Base-by-base conservation (phyloP, 306 rosid species). In the Cucurbita maxima region DNA sequence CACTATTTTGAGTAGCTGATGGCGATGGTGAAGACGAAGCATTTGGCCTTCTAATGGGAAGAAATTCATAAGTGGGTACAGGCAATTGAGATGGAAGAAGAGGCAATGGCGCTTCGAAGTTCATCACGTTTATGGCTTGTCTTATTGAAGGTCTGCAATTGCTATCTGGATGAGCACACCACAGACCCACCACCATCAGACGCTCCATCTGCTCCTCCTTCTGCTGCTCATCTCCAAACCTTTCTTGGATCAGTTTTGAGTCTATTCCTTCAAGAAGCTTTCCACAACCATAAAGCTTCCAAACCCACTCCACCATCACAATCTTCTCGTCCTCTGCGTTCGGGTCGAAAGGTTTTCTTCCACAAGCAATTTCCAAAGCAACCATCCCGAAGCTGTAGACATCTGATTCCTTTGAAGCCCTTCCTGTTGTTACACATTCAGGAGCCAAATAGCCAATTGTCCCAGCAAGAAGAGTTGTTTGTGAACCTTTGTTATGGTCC, bases 331-430 rank as follows among this genome's bases (percentile, higher is more conserved):
- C 83, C 2, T 19, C 41, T 9, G 5, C 70, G 0, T 59, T 14
- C 0, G 22, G 50, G 12, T 77, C 30, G 1, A 77, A 58, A 16
- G 81, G 59, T 74, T 67, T 82, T 79, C 82, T 85, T 30, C 92
- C 88, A 50, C 83, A 71, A 0, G 85, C 85, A 36, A 86, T 79
- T 68, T 86, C 92, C 73, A 85, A 76, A 15, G 79, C 64, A 5
- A 87, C 85, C 6, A 87, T 51, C 0, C 92, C 87, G 16, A 87
- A 87, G 40, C 84, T 78, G 40, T 40, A 81, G 0, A 81, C 74
- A 70, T 81, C 84, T 0, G 76, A 76, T 22, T 58, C 79, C 16
- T 58, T 73, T 13, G 81, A 74, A 11, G 77, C 79, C 51, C 18
- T 69, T 2, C 84, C 68, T 1, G 72, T 22, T 1, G 4, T 36